Percentiles rank a stretch among this genome's conserved stretches.
phyloP scores from a whole-genome alignment of 306 rosid genomes.

The Dryas drummondii region DNA sequence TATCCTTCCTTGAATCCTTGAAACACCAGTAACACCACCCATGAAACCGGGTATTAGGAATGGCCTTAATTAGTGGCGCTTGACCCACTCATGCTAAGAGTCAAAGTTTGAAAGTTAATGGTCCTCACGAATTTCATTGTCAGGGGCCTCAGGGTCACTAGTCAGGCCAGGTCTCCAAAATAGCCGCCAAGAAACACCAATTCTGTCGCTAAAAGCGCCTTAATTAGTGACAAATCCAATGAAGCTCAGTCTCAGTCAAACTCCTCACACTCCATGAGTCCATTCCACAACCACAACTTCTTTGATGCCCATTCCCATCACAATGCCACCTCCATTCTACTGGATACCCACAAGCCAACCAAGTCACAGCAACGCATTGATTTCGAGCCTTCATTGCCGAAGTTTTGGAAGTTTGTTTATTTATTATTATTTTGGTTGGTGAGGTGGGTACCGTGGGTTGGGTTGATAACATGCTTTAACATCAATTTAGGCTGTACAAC shows the following conservation, averaged over 20 bases:
- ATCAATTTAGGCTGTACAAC: too few relatives aligned
- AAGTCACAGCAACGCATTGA: too few relatives aligned
- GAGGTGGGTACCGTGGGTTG: too few relatives aligned
- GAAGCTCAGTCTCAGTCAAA: constrained; percentile 3
- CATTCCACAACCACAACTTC: background rate
- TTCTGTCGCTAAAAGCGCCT: constrained; percentile 8
- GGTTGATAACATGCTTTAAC: too few relatives aligned
- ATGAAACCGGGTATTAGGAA: background rate
- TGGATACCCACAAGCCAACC: too few relatives aligned
- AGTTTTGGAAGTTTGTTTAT: too few relatives aligned
- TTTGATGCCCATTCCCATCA: background rate
- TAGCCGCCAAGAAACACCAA: background rate
- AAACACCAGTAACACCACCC: background rate
- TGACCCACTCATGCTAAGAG: background rate
- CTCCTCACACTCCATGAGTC: background rate
- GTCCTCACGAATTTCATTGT: background rate
- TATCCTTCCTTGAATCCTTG: background rate
- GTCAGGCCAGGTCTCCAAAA: constrained; percentile 2
- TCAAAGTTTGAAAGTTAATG: background rate
- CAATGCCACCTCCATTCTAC: background rate
- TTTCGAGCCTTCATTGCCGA: too few relatives aligned
- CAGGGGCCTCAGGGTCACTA: background rate
- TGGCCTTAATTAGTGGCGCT: constrained; percentile 17
- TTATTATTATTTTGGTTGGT: too few relatives aligned
- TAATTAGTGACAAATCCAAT: background rate